A percentile compares a stretch with the other conserved stretches of the same genome.
Evolutionary conservation across 805 yeast species (phyloP).

Genomic region (Yarrowia alimentaria): DNA sequence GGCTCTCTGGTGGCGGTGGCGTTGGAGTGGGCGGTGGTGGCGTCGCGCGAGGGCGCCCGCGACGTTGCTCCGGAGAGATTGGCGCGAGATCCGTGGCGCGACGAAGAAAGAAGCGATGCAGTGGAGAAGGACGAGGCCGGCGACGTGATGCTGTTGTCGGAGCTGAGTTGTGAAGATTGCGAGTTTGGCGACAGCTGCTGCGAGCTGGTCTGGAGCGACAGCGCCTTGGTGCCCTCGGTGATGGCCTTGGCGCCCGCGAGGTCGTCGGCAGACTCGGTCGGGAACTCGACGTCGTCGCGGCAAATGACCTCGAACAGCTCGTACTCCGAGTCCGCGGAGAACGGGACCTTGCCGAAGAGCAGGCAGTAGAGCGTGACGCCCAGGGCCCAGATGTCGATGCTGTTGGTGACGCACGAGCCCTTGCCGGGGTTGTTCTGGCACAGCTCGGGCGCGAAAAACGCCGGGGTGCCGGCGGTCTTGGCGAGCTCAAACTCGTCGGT

Average conservation of each 20-base stretch:
- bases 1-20: conserved; percentile 17
- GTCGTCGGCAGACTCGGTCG: no score
- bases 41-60: conserved; percentile 9
- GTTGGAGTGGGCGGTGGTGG: conserved; percentile 5
- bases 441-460: conserved; percentile 85
- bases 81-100: conserved; percentile 3
- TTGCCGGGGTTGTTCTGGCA: conserved; percentile 29
- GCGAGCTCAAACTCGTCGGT: conserved; percentile 74
- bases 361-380: conserved; percentile 91
- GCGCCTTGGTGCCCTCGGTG: neutral
- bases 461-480: conserved; percentile 61
- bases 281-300: conserved; percentile 7
- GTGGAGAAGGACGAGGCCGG: conserved; percentile 17
- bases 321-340: conserved; percentile 80
- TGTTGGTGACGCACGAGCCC: conserved; percentile 60
- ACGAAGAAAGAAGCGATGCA: conserved; percentile 2
- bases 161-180: conserved; percentile 8
- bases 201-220: neutral
- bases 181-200: no score
- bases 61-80: neutral
- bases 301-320: conserved; percentile 76
- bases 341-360: conserved; percentile 84
- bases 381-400: conserved; percentile 96
- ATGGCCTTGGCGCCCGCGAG: no score
- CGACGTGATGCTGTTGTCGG: conserved; percentile 11